Conservation (phyloP, 1,139 yeast genomes). For the Pichia sp. region DNA sequence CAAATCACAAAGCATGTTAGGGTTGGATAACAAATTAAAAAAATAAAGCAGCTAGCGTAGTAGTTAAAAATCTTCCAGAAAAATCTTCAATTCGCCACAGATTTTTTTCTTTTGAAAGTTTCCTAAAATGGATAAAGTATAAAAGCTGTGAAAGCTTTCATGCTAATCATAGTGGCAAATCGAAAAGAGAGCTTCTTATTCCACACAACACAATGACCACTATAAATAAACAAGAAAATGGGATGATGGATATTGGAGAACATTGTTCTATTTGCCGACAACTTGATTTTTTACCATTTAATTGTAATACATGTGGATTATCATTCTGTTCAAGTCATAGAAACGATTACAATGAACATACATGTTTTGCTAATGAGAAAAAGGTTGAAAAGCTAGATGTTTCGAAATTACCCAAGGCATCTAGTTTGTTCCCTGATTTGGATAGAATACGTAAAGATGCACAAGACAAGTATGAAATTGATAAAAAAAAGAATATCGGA, state of each 20-base stretch:
- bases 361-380: slow-evolving; percentile 15
- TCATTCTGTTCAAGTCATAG: slow-evolving; percentile 58
- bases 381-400: slow-evolving; percentile 7
- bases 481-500: slow-evolving; percentile 8
- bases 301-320: slow-evolving; percentile 50
- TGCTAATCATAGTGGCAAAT: not conserved
- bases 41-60: not conserved
- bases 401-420: slow-evolving; percentile 21
- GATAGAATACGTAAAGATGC: slow-evolving; percentile 37
- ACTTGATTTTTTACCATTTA: slow-evolving; percentile 64
- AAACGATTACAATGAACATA: slow-evolving; percentile 20
- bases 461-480: slow-evolving; percentile 11
- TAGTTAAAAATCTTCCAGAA: not conserved
- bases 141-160: not conserved
- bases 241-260: slow-evolving; percentile 58
- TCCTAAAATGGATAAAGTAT: not conserved
- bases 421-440: slow-evolving; percentile 54
- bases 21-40: not conserved
- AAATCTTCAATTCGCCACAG: not conserved
- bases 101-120: not conserved
- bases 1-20: slow-evolving; percentile 55
- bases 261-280: slow-evolving; percentile 59
- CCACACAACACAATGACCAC: slow-evolving; percentile 8
- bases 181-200: not conserved
- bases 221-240: slow-evolving; percentile 13